phyloP scores from a whole-genome alignment of 2,329 filamentous ascomycete species.

The Aspergillus fischeri region DNA sequence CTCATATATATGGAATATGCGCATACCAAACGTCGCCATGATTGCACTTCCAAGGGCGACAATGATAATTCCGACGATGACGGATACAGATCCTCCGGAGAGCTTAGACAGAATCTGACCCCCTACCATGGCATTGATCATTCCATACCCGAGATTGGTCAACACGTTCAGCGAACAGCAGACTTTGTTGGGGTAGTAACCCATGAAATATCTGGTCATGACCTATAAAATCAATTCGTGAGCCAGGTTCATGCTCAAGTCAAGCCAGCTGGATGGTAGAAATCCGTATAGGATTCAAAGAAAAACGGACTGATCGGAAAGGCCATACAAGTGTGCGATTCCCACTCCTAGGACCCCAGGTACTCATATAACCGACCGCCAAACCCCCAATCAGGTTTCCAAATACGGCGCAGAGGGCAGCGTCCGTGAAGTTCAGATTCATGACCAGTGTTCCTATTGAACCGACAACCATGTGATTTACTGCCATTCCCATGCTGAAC shows the following conservation, averaged over 20 bases:
- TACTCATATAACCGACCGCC: slow-evolving; percentile 40
- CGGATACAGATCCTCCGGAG: slow-evolving; percentile 34
- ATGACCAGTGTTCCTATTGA: slow-evolving; percentile 41
- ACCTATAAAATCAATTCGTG: slow-evolving; percentile 25
- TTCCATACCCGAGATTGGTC: slow-evolving; percentile 41
- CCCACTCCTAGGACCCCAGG: slow-evolving; percentile 39
- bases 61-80: slow-evolving; percentile 38
- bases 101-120: slow-evolving; percentile 43
- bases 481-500: slow-evolving; percentile 38
- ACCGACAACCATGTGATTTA: slow-evolving; percentile 41
- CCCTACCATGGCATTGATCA: slow-evolving; percentile 41
- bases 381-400: slow-evolving; percentile 32
- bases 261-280: background rate
- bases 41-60: slow-evolving; percentile 32
- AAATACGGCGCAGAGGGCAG: slow-evolving; percentile 35
- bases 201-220: slow-evolving; percentile 41
- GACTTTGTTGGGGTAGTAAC: slow-evolving; percentile 41
- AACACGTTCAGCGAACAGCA: slow-evolving; percentile 40
- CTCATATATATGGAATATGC: slow-evolving; percentile 42
- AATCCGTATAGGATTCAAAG: background rate
- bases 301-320: background rate
- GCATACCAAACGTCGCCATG: slow-evolving; percentile 40
- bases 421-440: slow-evolving; percentile 38
- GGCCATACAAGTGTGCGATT: slow-evolving; percentile 39
- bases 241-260: background rate